A percentile compares a stretch with the other conserved stretches of the same genome.
These are phyloP conservation scores for Daucus carota DNA, from an alignment of 129 eudicot species.

Conservation along the genomic window DNA sequence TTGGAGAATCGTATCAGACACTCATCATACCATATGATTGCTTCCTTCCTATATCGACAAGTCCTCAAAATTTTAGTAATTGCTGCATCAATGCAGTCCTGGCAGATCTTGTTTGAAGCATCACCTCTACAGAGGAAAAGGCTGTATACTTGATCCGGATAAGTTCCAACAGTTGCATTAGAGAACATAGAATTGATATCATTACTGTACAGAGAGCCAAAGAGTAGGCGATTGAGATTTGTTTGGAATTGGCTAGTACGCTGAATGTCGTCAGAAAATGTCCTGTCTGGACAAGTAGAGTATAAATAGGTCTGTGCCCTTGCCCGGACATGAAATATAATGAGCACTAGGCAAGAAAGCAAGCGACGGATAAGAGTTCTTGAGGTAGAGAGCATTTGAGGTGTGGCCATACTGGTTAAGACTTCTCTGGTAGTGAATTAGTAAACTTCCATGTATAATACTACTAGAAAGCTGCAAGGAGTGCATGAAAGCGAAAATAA, in stretches of 20 bases:
- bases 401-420: too few relatives aligned
- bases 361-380: too few relatives aligned
- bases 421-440: too few relatives aligned
- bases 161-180: conserved; percentile 6
- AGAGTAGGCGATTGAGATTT: not conserved
- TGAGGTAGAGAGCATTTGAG: too few relatives aligned
- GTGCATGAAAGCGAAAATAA: too few relatives aligned
- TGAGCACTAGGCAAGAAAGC: too few relatives aligned
- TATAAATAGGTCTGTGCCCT: too few relatives aligned
- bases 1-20: conserved; percentile 25
- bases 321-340: too few relatives aligned
- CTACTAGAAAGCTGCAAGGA: too few relatives aligned
- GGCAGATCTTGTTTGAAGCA: conserved; percentile 14
- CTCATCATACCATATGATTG: conserved; percentile 16
- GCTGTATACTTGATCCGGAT: conserved; percentile 21
- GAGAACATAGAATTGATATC: not conserved
- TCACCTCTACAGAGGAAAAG: conserved; percentile 41
- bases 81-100: conserved; percentile 14
- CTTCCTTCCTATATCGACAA: conserved; percentile 3
- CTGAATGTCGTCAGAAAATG: not conserved
- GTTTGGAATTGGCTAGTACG: not conserved
- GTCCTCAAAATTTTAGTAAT: not conserved
- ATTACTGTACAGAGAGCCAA: not conserved
- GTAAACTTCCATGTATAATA: too few relatives aligned
- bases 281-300: too few relatives aligned